Conservation (phyloP, 192 early-diverging fungal species). For the Paraglomus occultum region DNA sequence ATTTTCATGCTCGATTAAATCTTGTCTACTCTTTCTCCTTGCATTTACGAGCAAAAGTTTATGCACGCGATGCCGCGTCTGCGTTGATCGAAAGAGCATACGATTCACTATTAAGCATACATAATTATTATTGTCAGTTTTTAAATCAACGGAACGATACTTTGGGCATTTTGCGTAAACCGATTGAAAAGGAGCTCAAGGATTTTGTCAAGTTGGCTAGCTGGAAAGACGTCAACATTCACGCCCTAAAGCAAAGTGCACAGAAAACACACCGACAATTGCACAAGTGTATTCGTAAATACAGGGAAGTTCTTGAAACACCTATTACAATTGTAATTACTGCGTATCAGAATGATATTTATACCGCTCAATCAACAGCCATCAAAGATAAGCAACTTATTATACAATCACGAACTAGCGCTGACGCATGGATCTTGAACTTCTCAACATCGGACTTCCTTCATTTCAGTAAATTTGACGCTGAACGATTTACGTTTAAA, state of each 20-base stretch:
- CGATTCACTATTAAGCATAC: constrained; percentile 68
- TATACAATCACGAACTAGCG: constrained; percentile 38
- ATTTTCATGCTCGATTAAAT: constrained; percentile 74
- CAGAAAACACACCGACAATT: constrained; percentile 89
- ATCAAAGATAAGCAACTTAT: constrained; percentile 41
- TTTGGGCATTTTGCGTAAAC: constrained; percentile 59
- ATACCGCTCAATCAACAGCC: constrained; percentile 31
- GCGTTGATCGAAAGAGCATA: constrained; percentile 36
- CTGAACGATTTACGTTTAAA: no score
- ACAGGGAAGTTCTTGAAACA: constrained; percentile 71
- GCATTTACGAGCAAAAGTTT: constrained; percentile 45
- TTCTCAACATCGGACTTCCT: neutral
- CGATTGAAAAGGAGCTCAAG: constrained; percentile 84
- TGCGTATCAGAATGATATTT: constrained; percentile 38
- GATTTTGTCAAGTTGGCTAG: constrained; percentile 94
- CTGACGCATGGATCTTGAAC: constrained; percentile 43
- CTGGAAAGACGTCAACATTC: constrained; percentile 97
- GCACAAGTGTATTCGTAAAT: constrained; percentile 86
- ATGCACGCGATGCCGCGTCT: constrained; percentile 28
- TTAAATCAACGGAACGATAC: constrained; percentile 50
- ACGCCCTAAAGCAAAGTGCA: constrained; percentile 86
- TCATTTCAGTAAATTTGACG: no score
- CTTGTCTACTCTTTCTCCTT: constrained; percentile 63
- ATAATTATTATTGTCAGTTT: constrained; percentile 83
- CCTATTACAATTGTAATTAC: constrained; percentile 72